Evolutionary conservation across 2,329 filamentous ascomycete species (phyloP), one percentile per base, ranked within the genome.

Genomic region (Talaromyces sp.): DNA sequence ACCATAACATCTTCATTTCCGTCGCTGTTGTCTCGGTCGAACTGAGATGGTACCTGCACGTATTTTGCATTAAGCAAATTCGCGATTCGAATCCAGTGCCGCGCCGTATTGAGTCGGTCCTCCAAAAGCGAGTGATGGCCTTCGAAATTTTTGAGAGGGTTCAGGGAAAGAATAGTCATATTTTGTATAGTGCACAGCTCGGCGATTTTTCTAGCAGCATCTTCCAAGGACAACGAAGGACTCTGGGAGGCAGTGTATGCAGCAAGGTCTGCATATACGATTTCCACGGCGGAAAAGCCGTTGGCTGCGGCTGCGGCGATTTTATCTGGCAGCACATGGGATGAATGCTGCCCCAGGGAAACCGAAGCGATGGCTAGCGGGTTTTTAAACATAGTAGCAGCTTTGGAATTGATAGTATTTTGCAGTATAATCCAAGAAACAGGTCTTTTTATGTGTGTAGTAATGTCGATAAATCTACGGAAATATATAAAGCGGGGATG

Each of bases 71-170:
- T 17, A 4, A 58, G 57, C 17, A 58, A 10, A 7, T 38, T 2
- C 2, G 57, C 57, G 21, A 58, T 19, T 31, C 49, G n/a, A 7
- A 75, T 63, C 75, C 74, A 76, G n/a, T 69, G 65, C 4, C 49
- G 32, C 4, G 72, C 73, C 2, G 56, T 62, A 2, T 64, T 24
- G 2, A 77, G 66, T 57, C 75, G 64, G 1, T 69, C 64, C 1
- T 59, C 7, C 1, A 77, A 61, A 0, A 70, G 66, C 0, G 67
- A 63, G 26, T 56, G 58, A 17, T 69, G 58, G 32, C 73, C 75
- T 62, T 77, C 73, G 58, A 71, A 76, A 60, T 75, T 75, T 58
- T 75, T 70, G 58, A 60, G 53, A 17, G 58, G 58, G 13, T 56
- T 56, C 3, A 60, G 17, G 14, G 58, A 60, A 19, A 60, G 27